phyloP scores from a whole-genome alignment of 306 rosid species.

The Lathyrus sativus region DNA sequence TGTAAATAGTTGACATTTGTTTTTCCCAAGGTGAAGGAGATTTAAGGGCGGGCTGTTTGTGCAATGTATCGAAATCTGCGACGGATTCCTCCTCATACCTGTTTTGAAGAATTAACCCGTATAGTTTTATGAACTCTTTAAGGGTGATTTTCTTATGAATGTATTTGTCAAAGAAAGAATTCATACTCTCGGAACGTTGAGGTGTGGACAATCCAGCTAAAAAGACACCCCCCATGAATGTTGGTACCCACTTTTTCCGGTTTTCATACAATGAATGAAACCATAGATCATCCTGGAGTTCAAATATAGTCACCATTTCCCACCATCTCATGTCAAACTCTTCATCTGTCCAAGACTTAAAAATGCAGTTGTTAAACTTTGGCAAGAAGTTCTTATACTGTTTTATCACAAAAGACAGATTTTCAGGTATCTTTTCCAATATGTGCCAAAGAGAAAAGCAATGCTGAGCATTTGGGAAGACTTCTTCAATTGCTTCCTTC shows the following conservation, averaged over 20 bases:
- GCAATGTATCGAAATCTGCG: slow-evolving; percentile 91
- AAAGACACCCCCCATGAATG: slow-evolving; percentile 69
- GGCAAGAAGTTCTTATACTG: slow-evolving; percentile 62
- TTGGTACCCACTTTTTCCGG: slow-evolving; percentile 87
- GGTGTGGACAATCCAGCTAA: slow-evolving; percentile 81
- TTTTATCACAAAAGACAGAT: slow-evolving; percentile 70
- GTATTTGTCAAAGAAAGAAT: slow-evolving; percentile 87
- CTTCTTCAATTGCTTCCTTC: slow-evolving; percentile 78
- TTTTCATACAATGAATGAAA: slow-evolving; percentile 69
- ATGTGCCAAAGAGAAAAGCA: slow-evolving; percentile 82
- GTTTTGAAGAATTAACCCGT: slow-evolving; percentile 75
- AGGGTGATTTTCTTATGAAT: slow-evolving; percentile 83
- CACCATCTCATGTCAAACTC: slow-evolving; percentile 91
- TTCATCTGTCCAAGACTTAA: slow-evolving; percentile 84
- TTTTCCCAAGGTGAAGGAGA: slow-evolving; percentile 99
- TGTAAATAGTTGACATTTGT: slow-evolving; percentile 86
- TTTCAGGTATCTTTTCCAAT: slow-evolving; percentile 78
- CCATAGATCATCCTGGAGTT: slow-evolving; percentile 77
- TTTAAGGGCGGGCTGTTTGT: slow-evolving; percentile 91
- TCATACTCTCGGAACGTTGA: slow-evolving; percentile 86
- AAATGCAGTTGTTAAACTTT: slow-evolving; percentile 75
- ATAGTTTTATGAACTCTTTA: slow-evolving; percentile 84
- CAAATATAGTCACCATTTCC: slow-evolving; percentile 81
- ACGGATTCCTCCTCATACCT: slow-evolving; percentile 87
- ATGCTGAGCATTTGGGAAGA: slow-evolving; percentile 71